phyloP scores from a whole-genome alignment of 768 basidiomycete species.

The Trametes sanguinea region DNA sequence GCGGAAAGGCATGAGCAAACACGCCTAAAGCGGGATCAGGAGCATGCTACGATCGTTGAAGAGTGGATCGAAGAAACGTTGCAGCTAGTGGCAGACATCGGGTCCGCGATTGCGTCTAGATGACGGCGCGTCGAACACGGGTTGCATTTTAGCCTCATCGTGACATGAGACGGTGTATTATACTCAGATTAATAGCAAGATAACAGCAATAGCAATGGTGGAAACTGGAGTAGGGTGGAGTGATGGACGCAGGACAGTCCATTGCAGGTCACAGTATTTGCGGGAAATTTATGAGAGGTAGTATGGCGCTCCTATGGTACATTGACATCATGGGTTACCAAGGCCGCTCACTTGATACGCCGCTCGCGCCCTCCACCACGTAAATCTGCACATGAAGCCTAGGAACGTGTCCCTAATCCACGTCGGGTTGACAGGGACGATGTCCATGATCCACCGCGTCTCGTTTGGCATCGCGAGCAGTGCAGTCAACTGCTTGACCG shows the following conservation, averaged over 20 bases:
- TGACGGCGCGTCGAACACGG: background rate
- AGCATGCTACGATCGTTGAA: slow-evolving; percentile 50
- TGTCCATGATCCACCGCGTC: slow-evolving; percentile 20
- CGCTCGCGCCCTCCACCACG: slow-evolving; percentile 22
- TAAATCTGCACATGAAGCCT: slow-evolving; percentile 26
- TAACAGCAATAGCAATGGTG: too few species aligned
- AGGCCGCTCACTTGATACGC: slow-evolving; percentile 37
- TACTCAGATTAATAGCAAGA: too few species aligned
- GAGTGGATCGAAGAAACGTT: slow-evolving; percentile 56
- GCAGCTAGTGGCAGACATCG: slow-evolving; percentile 59
- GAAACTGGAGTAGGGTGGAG: background rate
- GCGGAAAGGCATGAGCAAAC: slow-evolving; percentile 52
- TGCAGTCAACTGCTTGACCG: slow-evolving; percentile 40
- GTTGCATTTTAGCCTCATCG: too few species aligned
- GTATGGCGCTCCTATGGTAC: too few species aligned
- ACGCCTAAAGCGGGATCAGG: slow-evolving; percentile 40
- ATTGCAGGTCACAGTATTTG: too few species aligned
- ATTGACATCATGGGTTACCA: slow-evolving; percentile 18
- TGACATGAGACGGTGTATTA: too few species aligned
- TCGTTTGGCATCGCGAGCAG: slow-evolving; percentile 30
- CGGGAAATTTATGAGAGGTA: too few species aligned
- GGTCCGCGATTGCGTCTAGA: slow-evolving; percentile 50
- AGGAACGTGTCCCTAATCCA: slow-evolving; percentile 33
- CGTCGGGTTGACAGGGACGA: slow-evolving; percentile 29
- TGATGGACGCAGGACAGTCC: too few species aligned